Evolutionary conservation across 208 protist species (phyloP), one percentile per base, ranked within the genome.

Genomic region (Entamoeba invadens): DNA sequence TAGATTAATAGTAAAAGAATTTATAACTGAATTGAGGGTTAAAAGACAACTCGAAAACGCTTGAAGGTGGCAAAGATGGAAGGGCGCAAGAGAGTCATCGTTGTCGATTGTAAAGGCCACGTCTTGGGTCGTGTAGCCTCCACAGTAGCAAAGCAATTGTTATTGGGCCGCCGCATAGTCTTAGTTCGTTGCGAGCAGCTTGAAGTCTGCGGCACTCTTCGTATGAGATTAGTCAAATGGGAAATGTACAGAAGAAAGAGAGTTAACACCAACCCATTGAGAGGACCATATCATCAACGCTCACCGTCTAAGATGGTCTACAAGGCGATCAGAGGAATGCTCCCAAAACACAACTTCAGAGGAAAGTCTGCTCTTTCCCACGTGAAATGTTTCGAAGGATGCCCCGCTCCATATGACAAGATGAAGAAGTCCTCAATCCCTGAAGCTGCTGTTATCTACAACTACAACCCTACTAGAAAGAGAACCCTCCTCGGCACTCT

Each of bases 211-310:
- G 94, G 94, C 45, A 25, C 45, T 3, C 50, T 45, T 77, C 91
- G 91, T 3, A 44, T 46, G 45, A 93, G 72, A 45, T 25, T 87
- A 44, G 3, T 50, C 1, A 96, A 97, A 92, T 98, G 95, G 94
- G 46, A 94, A n/a, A 68, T 93, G 94, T 99, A 97, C 96, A 95
- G 99, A 14, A 96, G 97, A 95, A 99, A 99, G 97, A 97, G 97
- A 45, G 97, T 97, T 93, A 98, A 99, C 96, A 98, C 98, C 95
- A 99, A 99, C 97, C 99, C 98, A 51, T 96, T 93, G 45, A 97
- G 97, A 91, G 99, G 99, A 94, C 98, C 98, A 92, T 98, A 98
- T 97, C 99, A 99, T 96, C 96, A 98, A 96, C 97, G 98, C 94
- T 95, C 98, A 46, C 99, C 99, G 93, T 97, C 98, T n/a, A 96